Evolutionary conservation across 2,329 filamentous ascomycete species (phyloP).

Genomic region (Aureobasidium lini): DNA sequence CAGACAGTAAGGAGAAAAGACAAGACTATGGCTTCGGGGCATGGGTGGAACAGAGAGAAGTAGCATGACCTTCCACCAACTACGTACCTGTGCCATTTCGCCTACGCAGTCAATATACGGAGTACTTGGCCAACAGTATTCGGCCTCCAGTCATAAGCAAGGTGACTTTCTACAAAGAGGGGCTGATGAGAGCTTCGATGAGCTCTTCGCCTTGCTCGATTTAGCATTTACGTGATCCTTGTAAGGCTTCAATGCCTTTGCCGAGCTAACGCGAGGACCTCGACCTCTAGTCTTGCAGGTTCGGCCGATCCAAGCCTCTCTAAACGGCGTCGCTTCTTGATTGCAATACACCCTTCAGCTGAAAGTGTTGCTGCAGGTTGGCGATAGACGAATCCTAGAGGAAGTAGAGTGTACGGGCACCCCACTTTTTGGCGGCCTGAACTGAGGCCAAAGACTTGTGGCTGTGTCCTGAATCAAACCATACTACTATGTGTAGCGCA

Average conservation of each 20-base stretch:
- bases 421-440: background rate
- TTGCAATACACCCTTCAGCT: background rate
- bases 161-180: background rate
- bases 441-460: background rate
- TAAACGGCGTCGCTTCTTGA: background rate
- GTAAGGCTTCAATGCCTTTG: background rate
- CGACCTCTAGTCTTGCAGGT: background rate
- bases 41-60: slow-evolving; percentile 2
- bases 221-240: slow-evolving; percentile 5
- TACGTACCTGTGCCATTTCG: slow-evolving; percentile 5
- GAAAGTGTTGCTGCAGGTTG: background rate
- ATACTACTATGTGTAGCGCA: background rate
- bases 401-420: background rate
- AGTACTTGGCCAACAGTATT: background rate
- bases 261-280: background rate
- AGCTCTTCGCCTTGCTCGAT: background rate
- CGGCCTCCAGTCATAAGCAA: background rate
- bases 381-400: background rate
- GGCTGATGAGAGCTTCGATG: background rate
- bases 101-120: background rate
- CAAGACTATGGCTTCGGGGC: background rate
- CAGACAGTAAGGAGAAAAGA: background rate
- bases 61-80: background rate
- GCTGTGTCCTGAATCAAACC: background rate
- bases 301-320: background rate